Percentiles rank a stretch among this genome's conserved stretches.
Conservation (phyloP, 164 flowering plant genomes). For the Vitis rupestris region DNA sequence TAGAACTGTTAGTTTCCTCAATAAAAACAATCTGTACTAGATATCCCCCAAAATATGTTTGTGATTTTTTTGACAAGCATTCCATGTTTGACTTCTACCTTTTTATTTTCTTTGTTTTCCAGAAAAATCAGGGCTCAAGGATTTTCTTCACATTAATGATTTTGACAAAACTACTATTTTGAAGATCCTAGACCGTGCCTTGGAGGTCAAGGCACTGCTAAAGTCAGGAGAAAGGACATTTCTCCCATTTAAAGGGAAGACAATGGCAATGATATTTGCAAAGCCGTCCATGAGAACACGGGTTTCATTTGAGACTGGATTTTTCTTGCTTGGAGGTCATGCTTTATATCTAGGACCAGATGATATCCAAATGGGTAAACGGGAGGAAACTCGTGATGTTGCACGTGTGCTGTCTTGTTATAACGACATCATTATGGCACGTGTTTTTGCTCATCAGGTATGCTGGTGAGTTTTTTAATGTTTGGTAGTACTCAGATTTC, state of each 20-base stretch:
- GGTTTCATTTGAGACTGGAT: constrained; percentile 97
- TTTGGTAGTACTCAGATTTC: not conserved
- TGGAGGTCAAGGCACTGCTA: constrained; percentile 74
- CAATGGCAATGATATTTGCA: constrained; percentile 99
- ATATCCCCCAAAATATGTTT: not conserved
- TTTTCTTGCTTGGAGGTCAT: constrained; percentile 92
- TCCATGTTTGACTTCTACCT: constrained; percentile 6
- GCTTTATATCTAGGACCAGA: constrained; percentile 90
- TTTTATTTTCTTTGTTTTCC: constrained; percentile 17
- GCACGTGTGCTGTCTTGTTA: constrained; percentile 96
- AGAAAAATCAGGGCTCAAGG: constrained; percentile 59
- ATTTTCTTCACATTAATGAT: constrained; percentile 84
- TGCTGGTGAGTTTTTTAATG: constrained; percentile 52
- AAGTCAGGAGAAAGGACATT: constrained; percentile 86
- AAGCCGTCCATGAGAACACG: constrained; percentile 98
- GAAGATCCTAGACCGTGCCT: constrained; percentile 74
- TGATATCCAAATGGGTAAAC: constrained; percentile 96
- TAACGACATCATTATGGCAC: constrained; percentile 97
- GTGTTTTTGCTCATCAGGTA: constrained; percentile 99
- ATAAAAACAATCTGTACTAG: too few relatives aligned
- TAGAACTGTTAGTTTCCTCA: too few relatives aligned
- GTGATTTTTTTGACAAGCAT: not conserved
- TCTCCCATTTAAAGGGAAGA: constrained; percentile 89
- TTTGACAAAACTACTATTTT: constrained; percentile 81
- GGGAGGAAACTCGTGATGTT: constrained; percentile 98